Evolutionary conservation across 257 asterid genomes (phyloP).

Genomic region (Lavandula angustifolia): DNA sequence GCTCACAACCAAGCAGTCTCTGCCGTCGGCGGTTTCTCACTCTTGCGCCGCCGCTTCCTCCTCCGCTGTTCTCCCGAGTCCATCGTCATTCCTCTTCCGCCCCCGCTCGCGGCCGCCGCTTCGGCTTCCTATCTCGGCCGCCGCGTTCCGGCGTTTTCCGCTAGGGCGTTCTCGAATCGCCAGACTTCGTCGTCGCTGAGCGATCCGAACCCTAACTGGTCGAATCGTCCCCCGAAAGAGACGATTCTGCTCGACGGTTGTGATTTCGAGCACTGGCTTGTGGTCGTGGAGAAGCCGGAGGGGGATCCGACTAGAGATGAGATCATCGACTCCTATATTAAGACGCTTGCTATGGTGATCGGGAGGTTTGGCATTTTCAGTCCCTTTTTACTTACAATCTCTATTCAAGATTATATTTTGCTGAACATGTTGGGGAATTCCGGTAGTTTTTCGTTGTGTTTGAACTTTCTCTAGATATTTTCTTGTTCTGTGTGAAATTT

Average conservation of each 20-base stretch:
- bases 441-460: neutral
- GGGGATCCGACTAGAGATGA: conserved; percentile 76
- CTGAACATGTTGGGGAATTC: neutral
- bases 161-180: conserved; percentile 63
- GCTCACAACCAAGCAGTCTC: conserved; percentile 43
- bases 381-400: neutral
- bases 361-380: conserved; percentile 61
- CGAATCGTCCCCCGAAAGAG: conserved; percentile 96
- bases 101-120: conserved; percentile 54
- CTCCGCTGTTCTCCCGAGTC: conserved; percentile 34
- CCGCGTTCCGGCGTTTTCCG: conserved; percentile 38
- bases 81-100: conserved; percentile 47
- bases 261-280: conserved; percentile 98
- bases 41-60: conserved; percentile 38
- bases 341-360: conserved; percentile 64
- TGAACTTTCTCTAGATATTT: neutral
- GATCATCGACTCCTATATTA: conserved; percentile 70
- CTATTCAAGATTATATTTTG: neutral
- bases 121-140: conserved; percentile 38
- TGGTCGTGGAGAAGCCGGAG: conserved; percentile 88
- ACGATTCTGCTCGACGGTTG: conserved; percentile 93
- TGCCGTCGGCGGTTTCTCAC: conserved; percentile 36
- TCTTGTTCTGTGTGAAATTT: neutral
- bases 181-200: conserved; percentile 67
- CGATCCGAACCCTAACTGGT: conserved; percentile 90